Percentiles rank a stretch among this genome's conserved stretches.
These are phyloP conservation scores for Eruca vesicaria DNA, from an alignment of 441 rosid species.

Conservation along the genomic window DNA sequence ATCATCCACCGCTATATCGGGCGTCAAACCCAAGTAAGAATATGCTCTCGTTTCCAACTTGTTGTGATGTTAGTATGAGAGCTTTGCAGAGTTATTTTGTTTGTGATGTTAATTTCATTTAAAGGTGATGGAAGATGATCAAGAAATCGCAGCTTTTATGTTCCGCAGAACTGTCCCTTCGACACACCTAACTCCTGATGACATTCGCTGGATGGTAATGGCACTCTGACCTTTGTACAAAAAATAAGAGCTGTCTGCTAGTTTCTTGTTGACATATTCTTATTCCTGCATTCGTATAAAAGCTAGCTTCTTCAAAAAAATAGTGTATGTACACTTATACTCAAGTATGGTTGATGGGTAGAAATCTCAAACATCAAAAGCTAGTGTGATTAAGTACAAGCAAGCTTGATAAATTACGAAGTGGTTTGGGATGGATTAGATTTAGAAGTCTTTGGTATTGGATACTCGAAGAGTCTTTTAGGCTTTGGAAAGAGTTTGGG, in stretches of 20 bases:
- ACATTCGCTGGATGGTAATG: slow-evolving; percentile 92
- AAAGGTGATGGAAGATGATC: slow-evolving; percentile 96
- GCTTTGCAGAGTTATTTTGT: background rate
- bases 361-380: background rate
- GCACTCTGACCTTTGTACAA: background rate
- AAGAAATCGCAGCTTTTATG: slow-evolving; percentile 92
- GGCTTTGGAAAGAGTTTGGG: background rate
- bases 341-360: background rate
- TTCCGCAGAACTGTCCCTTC: slow-evolving; percentile 95
- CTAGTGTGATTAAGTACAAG: background rate
- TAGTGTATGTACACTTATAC: background rate
- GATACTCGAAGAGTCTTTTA: background rate
- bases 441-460: background rate
- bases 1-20: slow-evolving; percentile 87
- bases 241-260: background rate
- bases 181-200: slow-evolving; percentile 75
- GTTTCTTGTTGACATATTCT: background rate
- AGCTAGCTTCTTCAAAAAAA: background rate
- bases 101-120: slow-evolving; percentile 18
- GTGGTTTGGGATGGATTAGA: background rate
- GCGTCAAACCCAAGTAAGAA: slow-evolving; percentile 81
- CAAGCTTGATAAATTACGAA: no score
- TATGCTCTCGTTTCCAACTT: slow-evolving; percentile 14
- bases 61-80: slow-evolving; percentile 5
- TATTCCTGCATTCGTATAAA: background rate